Evolutionary conservation across 2,329 filamentous ascomycete genomes (phyloP).

Genomic region (Chaetothyriales sp.): DNA sequence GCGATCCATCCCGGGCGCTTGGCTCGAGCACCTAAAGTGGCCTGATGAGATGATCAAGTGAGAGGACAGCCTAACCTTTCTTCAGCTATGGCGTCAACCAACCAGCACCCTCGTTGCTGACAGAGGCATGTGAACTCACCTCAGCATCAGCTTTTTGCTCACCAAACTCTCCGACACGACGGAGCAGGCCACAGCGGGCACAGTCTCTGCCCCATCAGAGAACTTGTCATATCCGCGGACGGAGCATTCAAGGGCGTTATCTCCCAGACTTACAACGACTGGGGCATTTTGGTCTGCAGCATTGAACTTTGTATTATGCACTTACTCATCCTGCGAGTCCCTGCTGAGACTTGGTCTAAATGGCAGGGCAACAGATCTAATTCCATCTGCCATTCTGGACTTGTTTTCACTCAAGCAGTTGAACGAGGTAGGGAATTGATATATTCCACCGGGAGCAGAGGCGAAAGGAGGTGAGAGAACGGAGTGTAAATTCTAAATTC

Average conservation of each 20-base stretch:
- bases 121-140: background rate
- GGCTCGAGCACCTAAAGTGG: slow-evolving; percentile 19
- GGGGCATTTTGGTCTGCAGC: background rate
- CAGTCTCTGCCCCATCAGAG: background rate
- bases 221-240: background rate
- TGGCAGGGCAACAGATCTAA: background rate
- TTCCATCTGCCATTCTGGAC: background rate
- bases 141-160: background rate
- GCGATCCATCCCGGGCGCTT: slow-evolving; percentile 16
- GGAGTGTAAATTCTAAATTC: background rate
- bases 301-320: background rate
- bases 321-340: background rate
- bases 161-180: background rate
- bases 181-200: background rate
- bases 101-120: background rate
- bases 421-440: background rate
- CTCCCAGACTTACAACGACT: background rate
- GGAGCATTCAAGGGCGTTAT: background rate
- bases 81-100: background rate
- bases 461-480: background rate
- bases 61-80: background rate
- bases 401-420: background rate
- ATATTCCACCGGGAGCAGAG: background rate
- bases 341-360: background rate
- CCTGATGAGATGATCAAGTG: slow-evolving; percentile 12